These are phyloP conservation scores for Boehmeria nivea DNA, from an alignment of 306 rosid species.

Conservation along the genomic window DNA sequence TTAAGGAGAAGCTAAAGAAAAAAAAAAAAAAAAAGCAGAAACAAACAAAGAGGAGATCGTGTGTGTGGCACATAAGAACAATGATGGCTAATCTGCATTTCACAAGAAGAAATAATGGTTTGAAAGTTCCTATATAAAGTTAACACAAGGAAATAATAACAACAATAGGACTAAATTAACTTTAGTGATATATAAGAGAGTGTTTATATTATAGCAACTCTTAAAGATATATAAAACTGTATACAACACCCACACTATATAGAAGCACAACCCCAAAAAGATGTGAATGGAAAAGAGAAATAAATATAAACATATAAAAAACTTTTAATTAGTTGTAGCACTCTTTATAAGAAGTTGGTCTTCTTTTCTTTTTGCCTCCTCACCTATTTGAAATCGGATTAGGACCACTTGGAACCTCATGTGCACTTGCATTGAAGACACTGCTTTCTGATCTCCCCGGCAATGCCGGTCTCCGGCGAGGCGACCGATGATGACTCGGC, in stretches of 20 bases:
- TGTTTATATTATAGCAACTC: constrained; percentile 31
- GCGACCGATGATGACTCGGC: constrained; percentile 11
- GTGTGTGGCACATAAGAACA: no score
- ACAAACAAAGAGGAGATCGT: no score
- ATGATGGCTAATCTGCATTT: no score
- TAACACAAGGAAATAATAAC: no score
- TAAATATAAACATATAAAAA: no score
- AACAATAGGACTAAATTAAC: constrained; percentile 46
- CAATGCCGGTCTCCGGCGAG: constrained; percentile 22
- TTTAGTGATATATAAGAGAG: no score
- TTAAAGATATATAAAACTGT: constrained; percentile 1
- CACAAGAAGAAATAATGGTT: no score
- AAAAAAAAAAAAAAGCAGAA: no score
- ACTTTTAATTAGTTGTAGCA: no score
- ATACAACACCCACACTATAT: constrained; percentile 5
- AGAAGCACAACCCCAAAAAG: constrained; percentile 22
- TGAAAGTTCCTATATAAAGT: no score
- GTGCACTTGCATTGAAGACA: constrained; percentile 49
- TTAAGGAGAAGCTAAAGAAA: no score
- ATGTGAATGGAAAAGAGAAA: neutral
- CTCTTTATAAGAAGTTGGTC: constrained; percentile 5
- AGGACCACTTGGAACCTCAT: constrained; percentile 93
- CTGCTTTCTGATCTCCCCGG: constrained; percentile 29
- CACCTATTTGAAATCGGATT: constrained; percentile 87
- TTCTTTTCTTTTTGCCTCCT: constrained; percentile 15